Evolutionary conservation across 345 rosid genomes (phyloP).

Genomic region (Pugionium dolabratum): DNA sequence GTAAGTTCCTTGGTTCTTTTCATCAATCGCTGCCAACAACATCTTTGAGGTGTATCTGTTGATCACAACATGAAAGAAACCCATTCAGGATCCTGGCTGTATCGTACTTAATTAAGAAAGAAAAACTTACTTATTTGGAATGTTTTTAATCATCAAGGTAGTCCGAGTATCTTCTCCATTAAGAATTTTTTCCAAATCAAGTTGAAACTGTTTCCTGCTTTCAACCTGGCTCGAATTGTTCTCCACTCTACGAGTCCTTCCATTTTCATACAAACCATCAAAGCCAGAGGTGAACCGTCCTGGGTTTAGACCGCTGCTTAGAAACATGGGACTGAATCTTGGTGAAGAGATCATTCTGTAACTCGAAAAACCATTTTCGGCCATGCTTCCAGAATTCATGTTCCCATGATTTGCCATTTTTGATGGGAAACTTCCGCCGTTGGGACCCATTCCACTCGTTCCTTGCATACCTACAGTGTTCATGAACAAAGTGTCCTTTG

Average conservation of each 20-base stretch:
- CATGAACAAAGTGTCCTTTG: constrained; percentile 64
- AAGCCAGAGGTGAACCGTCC: constrained; percentile 49
- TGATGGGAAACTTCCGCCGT: constrained; percentile 38
- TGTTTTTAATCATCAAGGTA: constrained; percentile 66
- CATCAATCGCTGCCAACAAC: constrained; percentile 35
- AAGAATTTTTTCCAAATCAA: constrained; percentile 75
- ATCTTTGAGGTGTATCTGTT: constrained; percentile 44
- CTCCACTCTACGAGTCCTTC: constrained; percentile 62
- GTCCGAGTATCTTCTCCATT: constrained; percentile 65
- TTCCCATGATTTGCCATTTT: constrained; percentile 52
- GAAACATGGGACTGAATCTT: constrained; percentile 59
- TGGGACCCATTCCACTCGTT: constrained; percentile 41
- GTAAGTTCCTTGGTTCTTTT: constrained; percentile 38
- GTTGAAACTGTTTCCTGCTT: constrained; percentile 75
- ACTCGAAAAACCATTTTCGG: constrained; percentile 56
- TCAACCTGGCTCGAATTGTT: constrained; percentile 60
- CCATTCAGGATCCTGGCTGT: not conserved
- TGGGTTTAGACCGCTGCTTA: constrained; percentile 59
- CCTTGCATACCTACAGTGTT: constrained; percentile 56
- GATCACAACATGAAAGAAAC: constrained; percentile 7
- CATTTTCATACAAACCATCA: constrained; percentile 67
- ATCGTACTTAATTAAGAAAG: not conserved
- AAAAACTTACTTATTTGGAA: constrained; percentile 60
- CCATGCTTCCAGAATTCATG: constrained; percentile 51
- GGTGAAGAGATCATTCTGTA: constrained; percentile 80